Base-by-base conservation (phyloP, 2,329 filamentous ascomycete genomes). In the Dendrostoma leiphaemia region DNA sequence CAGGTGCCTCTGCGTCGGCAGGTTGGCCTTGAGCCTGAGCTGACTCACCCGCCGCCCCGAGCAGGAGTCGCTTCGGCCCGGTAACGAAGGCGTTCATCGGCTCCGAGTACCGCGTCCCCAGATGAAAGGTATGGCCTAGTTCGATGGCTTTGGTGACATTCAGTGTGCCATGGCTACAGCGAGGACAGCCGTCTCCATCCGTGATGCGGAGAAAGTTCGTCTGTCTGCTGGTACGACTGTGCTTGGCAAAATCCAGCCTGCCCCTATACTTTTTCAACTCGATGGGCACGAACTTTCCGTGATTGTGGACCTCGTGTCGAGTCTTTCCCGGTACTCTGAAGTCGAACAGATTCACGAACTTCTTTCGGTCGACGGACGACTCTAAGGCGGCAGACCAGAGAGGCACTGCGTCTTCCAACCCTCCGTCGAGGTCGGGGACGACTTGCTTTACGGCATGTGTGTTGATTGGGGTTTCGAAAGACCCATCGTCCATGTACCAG, bases 71-170 rank as follows among this genome's bases (percentile, higher is more conserved):
- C 3, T 48, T 64, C 24, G 73, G 79, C 24, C 76, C 61, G 13
- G 75, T 73, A 2, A 94, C 80, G 1, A 71, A 77, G 1, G 90
- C 88, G 7, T 80, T 74, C 1, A 99, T 77, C 0, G 91, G 87
- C 19, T 82, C 77, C 23, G 89, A 92, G 73, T 99, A 99, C 28
- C 92, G 84, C 1, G 90, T 92, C 10, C 93, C 92, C 1, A 99
- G 84, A 68, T 95, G 86, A 72, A 99, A 99, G 0, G 94, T 97
- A 70, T 99, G 94, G 1, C 91, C 94, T 15, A 97, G 79, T 71
- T 99, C 94, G 47, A 97, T 86, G 7, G 91, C 90, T 58, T 82
- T 86, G 54, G 88, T 80, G 3, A 89, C 76, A 40, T 76, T 77
- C 21, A 97, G 75, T 2, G 69, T 74, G 0, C 88, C 88, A 0